Base-by-base conservation (phyloP, 108 stramenopile species). In the Nitzschia putrida region DNA sequence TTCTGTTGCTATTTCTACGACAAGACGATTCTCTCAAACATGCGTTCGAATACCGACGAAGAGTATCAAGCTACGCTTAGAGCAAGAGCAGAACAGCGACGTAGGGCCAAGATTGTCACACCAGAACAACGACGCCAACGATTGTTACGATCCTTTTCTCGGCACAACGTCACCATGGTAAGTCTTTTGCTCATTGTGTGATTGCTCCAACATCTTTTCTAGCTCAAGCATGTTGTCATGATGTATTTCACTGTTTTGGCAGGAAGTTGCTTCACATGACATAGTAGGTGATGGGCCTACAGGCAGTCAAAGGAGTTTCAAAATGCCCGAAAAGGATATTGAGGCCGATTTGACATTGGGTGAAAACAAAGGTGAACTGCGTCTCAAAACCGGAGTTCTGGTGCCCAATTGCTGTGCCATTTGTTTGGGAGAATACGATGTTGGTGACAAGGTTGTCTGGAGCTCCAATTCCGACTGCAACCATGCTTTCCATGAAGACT, bases 401-500 rank as follows among this genome's bases (percentile, higher is more conserved):
- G 83, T 88, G 44, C 85, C 83, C 13, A 90, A 90, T 73, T 74
- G 80, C 49, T 90, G 89, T 66, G 85, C 89, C 47, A 78, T 90
- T 42, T 90, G 89, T 57, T 76, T 90, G 7, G 79, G 80, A 12
- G 71, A 71, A 18, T 90, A 90, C 70, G 69, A 79, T 26, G 61
- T 58, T 11, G 86, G 83, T 12, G 89, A 90, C 23, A 56, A 50
- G 0, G 66, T 90, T 21, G 83, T 83, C 13, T 78, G 84, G 68
- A 82, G 80, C 0, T 82, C 66, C 49, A 77, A 87, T 63, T 16
- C 18, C 2, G 37, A 69, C 14, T 90, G 89, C 44, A 63, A 59
- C 9, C 89, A 90, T 67, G 89, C 85, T 23, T 90, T 90, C 71
- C 89, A 90, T 63, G 80, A 75, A 29, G 86, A 85, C 8, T 90